phyloP scores from a whole-genome alignment of 768 basidiomycete genomes.

The Termitomyces eurrhizus region DNA sequence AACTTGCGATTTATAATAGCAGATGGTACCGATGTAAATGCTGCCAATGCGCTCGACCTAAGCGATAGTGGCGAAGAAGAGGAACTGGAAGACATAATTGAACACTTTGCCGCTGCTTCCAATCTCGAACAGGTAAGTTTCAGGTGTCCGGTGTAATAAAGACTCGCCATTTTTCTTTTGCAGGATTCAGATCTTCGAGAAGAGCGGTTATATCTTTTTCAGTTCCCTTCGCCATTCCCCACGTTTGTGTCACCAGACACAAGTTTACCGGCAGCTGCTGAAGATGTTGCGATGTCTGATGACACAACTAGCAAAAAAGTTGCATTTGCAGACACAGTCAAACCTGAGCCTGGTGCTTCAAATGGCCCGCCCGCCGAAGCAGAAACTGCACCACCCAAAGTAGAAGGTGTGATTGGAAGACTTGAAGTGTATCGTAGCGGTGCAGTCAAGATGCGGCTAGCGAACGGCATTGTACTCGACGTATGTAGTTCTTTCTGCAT shows the following conservation, averaged over 20 bases:
- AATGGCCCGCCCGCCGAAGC: conserved; percentile 23
- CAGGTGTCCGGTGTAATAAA: not conserved
- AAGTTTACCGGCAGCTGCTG: conserved; percentile 24
- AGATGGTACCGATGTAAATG: conserved; percentile 34
- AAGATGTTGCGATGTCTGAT: conserved; percentile 30
- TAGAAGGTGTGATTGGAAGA: conserved; percentile 81
- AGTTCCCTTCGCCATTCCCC: conserved; percentile 86
- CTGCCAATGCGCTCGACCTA: conserved; percentile 61
- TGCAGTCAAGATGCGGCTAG: conserved; percentile 79
- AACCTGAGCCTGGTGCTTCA: conserved; percentile 33
- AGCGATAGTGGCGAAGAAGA: conserved; percentile 78
- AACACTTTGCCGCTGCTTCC: conserved; percentile 53
- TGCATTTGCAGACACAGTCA: conserved; percentile 61
- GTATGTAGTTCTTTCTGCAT: conserved; percentile 39
- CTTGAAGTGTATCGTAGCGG: conserved; percentile 86
- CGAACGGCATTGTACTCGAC: conserved; percentile 78
- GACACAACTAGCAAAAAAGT: conserved; percentile 43
- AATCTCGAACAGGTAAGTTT: conserved; percentile 36
- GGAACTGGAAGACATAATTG: conserved; percentile 72
- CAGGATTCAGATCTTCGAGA: conserved; percentile 47
- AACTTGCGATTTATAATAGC: no score
- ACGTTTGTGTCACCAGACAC: conserved; percentile 46
- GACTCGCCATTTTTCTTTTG: not conserved
- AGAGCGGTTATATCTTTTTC: conserved; percentile 82
- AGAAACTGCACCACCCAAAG: conserved; percentile 22